Evolutionary conservation across 345 rosid genomes (phyloP).

Genomic region (Corchorus olitorius): DNA sequence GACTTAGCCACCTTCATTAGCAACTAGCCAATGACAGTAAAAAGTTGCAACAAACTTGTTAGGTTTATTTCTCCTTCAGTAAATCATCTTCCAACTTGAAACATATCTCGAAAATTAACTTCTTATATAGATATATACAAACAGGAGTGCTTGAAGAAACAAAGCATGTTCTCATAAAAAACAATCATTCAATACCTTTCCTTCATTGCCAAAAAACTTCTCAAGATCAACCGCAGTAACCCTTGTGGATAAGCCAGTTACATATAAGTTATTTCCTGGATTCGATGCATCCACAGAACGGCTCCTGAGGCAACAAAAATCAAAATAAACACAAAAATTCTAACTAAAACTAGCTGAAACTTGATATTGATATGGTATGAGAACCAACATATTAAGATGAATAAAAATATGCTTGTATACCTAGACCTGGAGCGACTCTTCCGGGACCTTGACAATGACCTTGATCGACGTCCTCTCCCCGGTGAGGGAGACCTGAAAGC

Average conservation of each 20-base stretch:
- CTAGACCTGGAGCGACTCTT: constrained; percentile 67
- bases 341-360: neutral
- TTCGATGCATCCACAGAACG: constrained; percentile 42
- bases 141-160: neutral
- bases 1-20: neutral
- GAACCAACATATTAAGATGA: neutral
- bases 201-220: constrained; percentile 56
- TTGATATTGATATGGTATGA: neutral
- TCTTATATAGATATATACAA: neutral
- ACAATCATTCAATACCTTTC: constrained; percentile 46
- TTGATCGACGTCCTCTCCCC: constrained; percentile 39
- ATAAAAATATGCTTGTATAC: constrained; percentile 18
- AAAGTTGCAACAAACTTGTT: neutral
- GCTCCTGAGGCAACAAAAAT: constrained; percentile 45
- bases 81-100: neutral
- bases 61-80: neutral
- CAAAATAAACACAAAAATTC: neutral
- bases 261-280: constrained; percentile 69
- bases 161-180: neutral
- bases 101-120: neutral
- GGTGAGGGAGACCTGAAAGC: constrained; percentile 48
- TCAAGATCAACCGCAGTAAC: constrained; percentile 49
- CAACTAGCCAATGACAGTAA: no score
- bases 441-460: constrained; percentile 53
- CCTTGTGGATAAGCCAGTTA: constrained; percentile 67